phyloP scores from a whole-genome alignment of 2,329 filamentous ascomycete species.

The Byssochlamys sp. region DNA sequence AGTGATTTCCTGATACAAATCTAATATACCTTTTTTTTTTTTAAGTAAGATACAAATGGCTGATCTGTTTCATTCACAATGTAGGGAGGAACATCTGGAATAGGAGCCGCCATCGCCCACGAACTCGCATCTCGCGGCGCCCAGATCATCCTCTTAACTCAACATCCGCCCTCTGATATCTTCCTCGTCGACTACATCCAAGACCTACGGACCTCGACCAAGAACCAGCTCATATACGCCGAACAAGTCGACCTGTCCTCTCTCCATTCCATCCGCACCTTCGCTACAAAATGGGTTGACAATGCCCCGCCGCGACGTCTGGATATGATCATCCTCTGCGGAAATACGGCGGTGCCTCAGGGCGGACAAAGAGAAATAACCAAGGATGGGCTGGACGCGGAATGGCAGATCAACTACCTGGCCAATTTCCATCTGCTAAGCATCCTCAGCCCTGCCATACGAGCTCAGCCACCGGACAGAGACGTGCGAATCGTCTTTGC shows the following conservation, averaged over 20 bases:
- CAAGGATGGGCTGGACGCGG: slow-evolving; percentile 71
- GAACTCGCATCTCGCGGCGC: slow-evolving; percentile 73
- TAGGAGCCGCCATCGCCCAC: slow-evolving; percentile 67
- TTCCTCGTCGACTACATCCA: slow-evolving; percentile 90
- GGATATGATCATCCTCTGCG: slow-evolving; percentile 85
- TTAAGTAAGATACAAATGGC: slow-evolving; percentile 9
- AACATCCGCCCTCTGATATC: slow-evolving; percentile 67
- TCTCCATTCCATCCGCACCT: slow-evolving; percentile 80
- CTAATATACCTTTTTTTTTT: not conserved
- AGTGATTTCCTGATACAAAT: not conserved
- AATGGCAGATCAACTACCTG: slow-evolving; percentile 91
- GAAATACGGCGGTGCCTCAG: slow-evolving; percentile 55
- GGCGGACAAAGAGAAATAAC: slow-evolving; percentile 52
- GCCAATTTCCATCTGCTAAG: slow-evolving; percentile 90
- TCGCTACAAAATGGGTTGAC: slow-evolving; percentile 96
- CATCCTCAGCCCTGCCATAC: slow-evolving; percentile 79
- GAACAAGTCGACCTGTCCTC: slow-evolving; percentile 86
- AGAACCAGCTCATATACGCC: slow-evolving; percentile 83
- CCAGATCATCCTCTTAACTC: slow-evolving; percentile 82
- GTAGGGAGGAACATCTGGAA: slow-evolving; percentile 79
- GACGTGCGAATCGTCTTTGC: slow-evolving; percentile 82
- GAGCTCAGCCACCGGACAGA: slow-evolving; percentile 83
- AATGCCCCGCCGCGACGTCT: slow-evolving; percentile 80
- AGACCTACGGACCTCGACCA: slow-evolving; percentile 65
- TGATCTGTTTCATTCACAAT: not conserved